Base-by-base conservation (phyloP, 768 basidiomycete genomes). In the Lactifluus subvellereus region DNA sequence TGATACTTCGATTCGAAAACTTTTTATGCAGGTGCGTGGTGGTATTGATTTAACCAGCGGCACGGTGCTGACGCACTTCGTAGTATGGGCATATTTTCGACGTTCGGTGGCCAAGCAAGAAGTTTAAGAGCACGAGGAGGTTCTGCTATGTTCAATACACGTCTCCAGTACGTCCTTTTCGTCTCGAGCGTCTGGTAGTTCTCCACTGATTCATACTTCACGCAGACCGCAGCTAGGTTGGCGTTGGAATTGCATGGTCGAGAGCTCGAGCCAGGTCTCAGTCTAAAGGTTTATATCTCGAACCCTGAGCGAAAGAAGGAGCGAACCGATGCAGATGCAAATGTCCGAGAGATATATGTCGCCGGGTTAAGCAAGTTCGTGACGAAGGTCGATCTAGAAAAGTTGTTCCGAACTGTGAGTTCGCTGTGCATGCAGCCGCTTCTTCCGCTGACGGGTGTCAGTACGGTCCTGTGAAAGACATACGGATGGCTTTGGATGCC, bases 51-150 rank as follows among this genome's bases (percentile, higher is more conserved):
- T 20, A 38, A 11, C 0, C 49, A 54, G 9, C 35, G 49, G 45
- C 1, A 55, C 59, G 40, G 66, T 38, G 30, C 48, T 61, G 51
- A 69, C 58, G 42, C 30, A 43, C 22, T 35, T 40, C 47, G 1
- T 60, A 97, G 94, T 94, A 89, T 74, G 97, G 97, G 10, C 82
- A 80, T 5, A 82, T 99, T 58, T 91, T 98, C 64, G 95, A 98
- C 66, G 89, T 94, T 18, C 89, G 97, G 37, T 98, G 96, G 96
- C 97, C 97, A 6, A 95, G 93, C 75, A 95, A 95, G 71, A 97
- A 97, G 71, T 94, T 93, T 80, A 96, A 94, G 74, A 85, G 77
- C 60, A 88, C 89, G 2, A 79, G 97, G 40, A 82, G 97, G 48
- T 98, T 99, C 73, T 94, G 92, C 70, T 99, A 98, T 72, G 79